These are phyloP conservation scores for Fusarium virguliforme DNA, from an alignment of 2,329 filamentous ascomycete genomes.

Conservation along the genomic window DNA sequence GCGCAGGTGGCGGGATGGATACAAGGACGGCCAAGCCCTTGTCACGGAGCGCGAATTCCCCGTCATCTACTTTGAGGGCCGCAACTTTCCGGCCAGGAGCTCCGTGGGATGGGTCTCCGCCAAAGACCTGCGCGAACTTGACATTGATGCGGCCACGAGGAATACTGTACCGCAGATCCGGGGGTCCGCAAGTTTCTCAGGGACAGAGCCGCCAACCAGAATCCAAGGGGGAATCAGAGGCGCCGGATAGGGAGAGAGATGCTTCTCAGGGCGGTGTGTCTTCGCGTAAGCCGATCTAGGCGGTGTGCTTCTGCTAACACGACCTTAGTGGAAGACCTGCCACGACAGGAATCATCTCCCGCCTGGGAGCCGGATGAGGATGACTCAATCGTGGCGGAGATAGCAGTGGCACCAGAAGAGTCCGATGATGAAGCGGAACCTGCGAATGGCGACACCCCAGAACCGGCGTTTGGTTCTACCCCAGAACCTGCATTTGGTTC, in stretches of 20 bases:
- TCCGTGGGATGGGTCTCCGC: conserved; percentile 41
- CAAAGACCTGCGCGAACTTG: conserved; percentile 32
- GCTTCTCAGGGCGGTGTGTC: neutral
- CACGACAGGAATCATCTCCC: too few relatives aligned
- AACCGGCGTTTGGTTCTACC: too few relatives aligned
- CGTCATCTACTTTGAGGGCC: conserved; percentile 44
- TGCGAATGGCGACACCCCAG: too few relatives aligned
- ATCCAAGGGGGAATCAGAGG: too few relatives aligned
- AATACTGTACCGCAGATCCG: conserved; percentile 23
- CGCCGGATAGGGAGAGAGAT: neutral
- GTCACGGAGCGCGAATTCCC: conserved; percentile 40
- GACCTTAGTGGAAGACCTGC: too few relatives aligned
- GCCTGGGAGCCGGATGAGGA: too few relatives aligned
- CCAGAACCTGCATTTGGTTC: too few relatives aligned
- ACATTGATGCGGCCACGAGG: neutral
- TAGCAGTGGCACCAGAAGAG: too few relatives aligned
- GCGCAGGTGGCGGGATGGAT: conserved; percentile 28
- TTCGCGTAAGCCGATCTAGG: neutral
- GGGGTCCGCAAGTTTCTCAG: conserved; percentile 26
- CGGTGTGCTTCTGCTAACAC: too few relatives aligned
- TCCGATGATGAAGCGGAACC: too few relatives aligned
- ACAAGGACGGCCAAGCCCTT: conserved; percentile 24
- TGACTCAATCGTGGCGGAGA: too few relatives aligned
- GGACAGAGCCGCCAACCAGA: neutral
- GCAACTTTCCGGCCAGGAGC: conserved; percentile 39